Evolutionary conservation across 1,284 basidiomycete genomes (phyloP).

Genomic region (Sanghuangporus weigelae): DNA sequence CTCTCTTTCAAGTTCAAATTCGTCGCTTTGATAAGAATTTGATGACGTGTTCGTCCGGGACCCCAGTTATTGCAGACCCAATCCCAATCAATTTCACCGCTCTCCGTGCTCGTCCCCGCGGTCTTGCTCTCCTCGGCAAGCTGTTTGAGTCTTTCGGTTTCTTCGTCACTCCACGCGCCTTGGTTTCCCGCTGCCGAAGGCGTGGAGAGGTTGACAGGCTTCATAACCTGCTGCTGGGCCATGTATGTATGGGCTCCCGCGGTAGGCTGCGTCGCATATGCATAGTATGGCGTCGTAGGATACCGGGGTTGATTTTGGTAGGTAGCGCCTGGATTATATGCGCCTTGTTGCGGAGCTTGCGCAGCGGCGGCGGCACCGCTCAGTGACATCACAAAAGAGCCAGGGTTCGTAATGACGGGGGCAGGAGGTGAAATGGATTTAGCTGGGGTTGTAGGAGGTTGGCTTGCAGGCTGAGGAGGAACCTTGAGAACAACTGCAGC

Average conservation of each 20-base stretch:
- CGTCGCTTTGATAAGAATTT: slow-evolving; percentile 73
- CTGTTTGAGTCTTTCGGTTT: slow-evolving; percentile 58
- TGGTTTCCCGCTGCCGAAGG: slow-evolving; percentile 37
- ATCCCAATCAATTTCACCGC: slow-evolving; percentile 71
- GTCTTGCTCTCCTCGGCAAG: slow-evolving; percentile 60
- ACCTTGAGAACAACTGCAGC: slow-evolving; percentile 56
- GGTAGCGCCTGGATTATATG: slow-evolving; percentile 31
- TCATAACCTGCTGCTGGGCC: slow-evolving; percentile 19
- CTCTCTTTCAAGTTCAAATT: slow-evolving; percentile 69
- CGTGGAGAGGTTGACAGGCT: slow-evolving; percentile 20
- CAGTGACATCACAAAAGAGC: slow-evolving; percentile 64
- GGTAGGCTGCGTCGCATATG: slow-evolving; percentile 30
- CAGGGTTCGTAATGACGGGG: slow-evolving; percentile 58
- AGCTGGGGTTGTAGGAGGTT: slow-evolving; percentile 26
- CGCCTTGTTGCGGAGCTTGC: slow-evolving; percentile 33
- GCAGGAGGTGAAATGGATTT: slow-evolving; percentile 23
- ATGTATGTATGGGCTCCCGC: slow-evolving; percentile 12
- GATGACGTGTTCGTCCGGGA: slow-evolving; percentile 65
- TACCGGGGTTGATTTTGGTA: slow-evolving; percentile 33
- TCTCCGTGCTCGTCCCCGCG: slow-evolving; percentile 27
- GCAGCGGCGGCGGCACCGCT: slow-evolving; percentile 29
- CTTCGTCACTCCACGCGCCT: slow-evolving; percentile 72
- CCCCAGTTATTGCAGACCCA: slow-evolving; percentile 69
- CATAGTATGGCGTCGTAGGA: slow-evolving; percentile 55
- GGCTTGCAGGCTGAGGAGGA: slow-evolving; percentile 40